Percentiles rank a stretch among this genome's conserved stretches.
Conservation (phyloP, 148 eudicot species). For the Chenopodium formosanum region DNA sequence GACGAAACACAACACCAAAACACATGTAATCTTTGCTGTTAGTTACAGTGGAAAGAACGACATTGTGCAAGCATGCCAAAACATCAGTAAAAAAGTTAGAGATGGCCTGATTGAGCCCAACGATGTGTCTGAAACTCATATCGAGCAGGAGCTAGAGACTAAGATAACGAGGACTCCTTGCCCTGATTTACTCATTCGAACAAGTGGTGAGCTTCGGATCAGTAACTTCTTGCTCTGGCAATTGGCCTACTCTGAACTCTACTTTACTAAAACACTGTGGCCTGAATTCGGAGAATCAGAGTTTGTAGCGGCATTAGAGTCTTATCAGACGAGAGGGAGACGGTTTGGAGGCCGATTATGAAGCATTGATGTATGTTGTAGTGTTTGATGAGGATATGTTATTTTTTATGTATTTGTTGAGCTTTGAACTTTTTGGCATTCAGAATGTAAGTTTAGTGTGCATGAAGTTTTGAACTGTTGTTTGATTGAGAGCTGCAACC, state of each 20-base stretch:
- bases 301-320: conserved; percentile 29
- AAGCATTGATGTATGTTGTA: not conserved
- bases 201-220: conserved; percentile 32
- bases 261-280: conserved; percentile 21
- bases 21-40: conserved; percentile 24
- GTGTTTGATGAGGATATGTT: not conserved
- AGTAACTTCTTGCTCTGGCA: conserved; percentile 47
- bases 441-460: not conserved
- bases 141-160: conserved; percentile 34
- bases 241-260: conserved; percentile 36
- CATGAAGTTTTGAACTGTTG: not conserved
- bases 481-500: not conserved
- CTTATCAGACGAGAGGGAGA: conserved; percentile 34
- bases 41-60: conserved; percentile 33
- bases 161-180: conserved; percentile 18
- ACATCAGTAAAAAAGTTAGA: conserved; percentile 29
- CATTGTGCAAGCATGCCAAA: conserved; percentile 30
- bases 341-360: conserved; percentile 29
- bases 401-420: not conserved
- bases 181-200: conserved; percentile 39
- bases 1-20: conserved; percentile 17
- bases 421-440: not conserved
- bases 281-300: conserved; percentile 33
- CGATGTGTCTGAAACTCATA: conserved; percentile 19
- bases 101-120: conserved; percentile 27